Evolutionary conservation across 345 rosid genomes (phyloP), one percentile per base, ranked within the genome.

Genomic region (Euphorbia peplus): DNA sequence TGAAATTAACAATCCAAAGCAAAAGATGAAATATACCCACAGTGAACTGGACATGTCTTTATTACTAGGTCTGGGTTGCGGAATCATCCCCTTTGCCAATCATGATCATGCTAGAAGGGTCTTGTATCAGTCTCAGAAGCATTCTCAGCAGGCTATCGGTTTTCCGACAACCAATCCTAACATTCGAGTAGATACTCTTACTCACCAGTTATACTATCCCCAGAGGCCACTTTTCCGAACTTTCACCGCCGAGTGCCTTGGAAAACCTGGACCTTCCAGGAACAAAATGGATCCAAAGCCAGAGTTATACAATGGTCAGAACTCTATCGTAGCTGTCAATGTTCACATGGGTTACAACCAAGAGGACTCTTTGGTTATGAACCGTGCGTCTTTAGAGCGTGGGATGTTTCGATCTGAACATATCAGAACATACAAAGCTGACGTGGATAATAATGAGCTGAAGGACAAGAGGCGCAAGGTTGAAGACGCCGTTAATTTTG

Each of bases 341-440:
- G 93, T 89, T 48, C 99, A 91, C 69, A 79, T 87, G 7, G 99
- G 99, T 39, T 93, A 88, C 81, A 93, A 93, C 81, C 97, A 91
- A 73, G 97, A 93, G 78, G 97, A 91, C 65, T 87, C 97, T 51
- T 78, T 91, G 72, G 98, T 89, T 28, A 91, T 93, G 97, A 93
- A 93, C 65, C 82, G 85, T 22, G 96, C 98, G 61, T 91, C 98
- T 25, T 51, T 91, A 70, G 91, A 93, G 74, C 89, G 97, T 16
- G 97, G 97, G 8, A 88, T 91, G 96, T 93, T 93, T 63, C 86
- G 95, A 5, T 70, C 99, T 19, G 96, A 89, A 79, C 97, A 89
- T 61, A 78, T 85, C 11, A 85, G 96, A 80, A 91, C 97, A 75
- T 93, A 88, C 75, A 93, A 91, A 74, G 88, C 99, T 4, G 97